Base-by-base conservation (phyloP, 2,329 filamentous ascomycete species). In the Escovopsis sp. region DNA sequence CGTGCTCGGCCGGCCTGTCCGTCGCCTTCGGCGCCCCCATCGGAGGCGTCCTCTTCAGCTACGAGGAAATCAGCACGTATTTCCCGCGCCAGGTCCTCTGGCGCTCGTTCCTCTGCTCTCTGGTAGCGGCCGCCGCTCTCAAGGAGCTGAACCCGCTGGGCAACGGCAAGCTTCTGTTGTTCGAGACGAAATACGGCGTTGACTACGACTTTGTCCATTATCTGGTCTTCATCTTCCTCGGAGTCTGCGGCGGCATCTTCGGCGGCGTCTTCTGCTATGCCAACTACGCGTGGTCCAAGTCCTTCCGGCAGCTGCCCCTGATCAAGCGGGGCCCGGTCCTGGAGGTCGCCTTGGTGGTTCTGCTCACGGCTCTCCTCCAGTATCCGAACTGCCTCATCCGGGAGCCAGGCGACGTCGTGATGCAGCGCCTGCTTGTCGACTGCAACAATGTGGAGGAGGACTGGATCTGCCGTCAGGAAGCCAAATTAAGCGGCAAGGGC, bases 261-360 rank as follows among this genome's bases (percentile, higher is more conserved):
- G 91, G 91, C 12, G 91, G 91, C 2, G 62, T 95, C 2, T 98
- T 98, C 63, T 98, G 96, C 70, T 96, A 98, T 63, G 88, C 87
- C 2, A 94, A 86, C 37, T 78, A 83, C 47, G 66, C 83, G 40
- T 98, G 91, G 91, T 91, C 89, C 12, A 77, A 80, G 48, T 83
- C 80, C 0, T 96, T 98, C 65, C 79, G 91, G 36, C 81, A 83
- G 41, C 81, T 94, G 40, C 67, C 73, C 0, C 51, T 79, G 41
- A 88, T 96, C 64, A 95, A 94, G 64, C 71, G 70, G 41, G 80
- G 82, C 56, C 91, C 91, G 0, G 66, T 96, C 47, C 61, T 94
- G 10, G 91, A 98, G 59, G 89, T 98, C 1, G 66, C 88, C 19
- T 66, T 96, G 6, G 89, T 98, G 18, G 88, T 89, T 0, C 57